Evolutionary conservation across 73 alveolate genomes (phyloP), one percentile per base, ranked within the genome.

Genomic region (Stentor coeruleus): DNA sequence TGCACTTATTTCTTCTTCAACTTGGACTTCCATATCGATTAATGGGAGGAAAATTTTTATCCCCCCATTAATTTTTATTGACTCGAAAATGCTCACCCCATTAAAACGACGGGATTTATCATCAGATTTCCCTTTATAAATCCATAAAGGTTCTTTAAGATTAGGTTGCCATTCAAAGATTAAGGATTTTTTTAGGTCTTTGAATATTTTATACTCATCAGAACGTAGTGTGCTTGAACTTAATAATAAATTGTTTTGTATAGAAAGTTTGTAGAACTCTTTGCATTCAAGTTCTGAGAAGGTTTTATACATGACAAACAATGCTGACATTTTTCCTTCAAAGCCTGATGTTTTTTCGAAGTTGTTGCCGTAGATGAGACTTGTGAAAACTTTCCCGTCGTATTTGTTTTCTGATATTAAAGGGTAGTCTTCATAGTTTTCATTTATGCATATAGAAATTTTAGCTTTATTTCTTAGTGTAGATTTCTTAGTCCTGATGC

Each of bases 31-130:
- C 37, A 49, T 11, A 20, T 66, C 33, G 15, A 66, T 66, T 33
- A 66, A 66, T 28, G 79, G 79, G 40, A 66, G 37, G 33, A 66
- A 66, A 66, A 66, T 66, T 11, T 66, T 66, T 33, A 66, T 28
- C 1, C 79, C 79, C 14, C 79, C 79, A 33, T 66, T 66, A 14
- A 31, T 15, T 11, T 20, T 66, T 0, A 66, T 66, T 26, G 79
- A 37, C 33, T 66, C 79, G 11, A 66, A 66, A 1, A 66, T 26
- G 33, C 40, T 66, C 36, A 66, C 79, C 2, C 79, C 79, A 66
- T 66, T 66, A 66, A 66, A 66, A 14, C 79, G 0, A 20, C 33
- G 26, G 33, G 49, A 66, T 26, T 26, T 66, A 28, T 66, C 79
- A 28, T 26, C 79, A 66, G 28, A 11, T 20, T 6, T 49, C 6